These are phyloP conservation scores for Coccomyxa sp. DNA, from an alignment of 139 green algal species.

Conservation along the genomic window DNA sequence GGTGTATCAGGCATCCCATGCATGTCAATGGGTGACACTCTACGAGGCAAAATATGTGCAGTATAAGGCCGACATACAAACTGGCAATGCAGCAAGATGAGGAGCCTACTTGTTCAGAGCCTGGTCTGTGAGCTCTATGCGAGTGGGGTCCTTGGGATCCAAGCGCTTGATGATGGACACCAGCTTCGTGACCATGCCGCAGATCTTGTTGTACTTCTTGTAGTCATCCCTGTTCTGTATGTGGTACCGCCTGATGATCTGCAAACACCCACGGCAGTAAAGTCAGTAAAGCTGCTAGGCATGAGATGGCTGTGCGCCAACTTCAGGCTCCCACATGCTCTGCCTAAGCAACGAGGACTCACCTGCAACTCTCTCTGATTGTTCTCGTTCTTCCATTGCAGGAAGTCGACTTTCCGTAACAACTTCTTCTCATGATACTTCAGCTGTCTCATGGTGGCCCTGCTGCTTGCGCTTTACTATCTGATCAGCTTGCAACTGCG, in stretches of 20 bases:
- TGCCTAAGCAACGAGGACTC: neutral
- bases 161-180: constrained; percentile 72
- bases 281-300: too few species aligned
- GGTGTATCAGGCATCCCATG: too few species aligned
- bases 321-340: neutral
- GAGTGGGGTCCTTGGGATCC: constrained; percentile 70
- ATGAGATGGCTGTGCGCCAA: too few species aligned
- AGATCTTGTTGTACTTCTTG: constrained; percentile 91
- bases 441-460: constrained; percentile 92
- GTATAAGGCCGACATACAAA: too few species aligned
- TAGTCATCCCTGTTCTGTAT: constrained; percentile 98
- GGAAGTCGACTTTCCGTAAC: constrained; percentile 97
- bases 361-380: constrained; percentile 89
- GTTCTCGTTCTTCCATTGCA: constrained; percentile 94
- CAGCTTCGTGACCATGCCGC: constrained; percentile 86
- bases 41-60: too few species aligned
- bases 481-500: too few species aligned
- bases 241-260: constrained; percentile 96
- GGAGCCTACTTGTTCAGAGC: constrained; percentile 88
- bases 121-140: constrained; percentile 93
- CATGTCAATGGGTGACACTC: neutral
- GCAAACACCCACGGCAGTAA: too few species aligned
- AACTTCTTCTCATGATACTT: constrained; percentile 97
- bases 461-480: too few species aligned
- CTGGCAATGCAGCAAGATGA: too few species aligned